A percentile compares a stretch with the other conserved stretches of the same genome.
Evolutionary conservation across 768 basidiomycete genomes (phyloP).

Genomic region (Kwoniella heveanensis): DNA sequence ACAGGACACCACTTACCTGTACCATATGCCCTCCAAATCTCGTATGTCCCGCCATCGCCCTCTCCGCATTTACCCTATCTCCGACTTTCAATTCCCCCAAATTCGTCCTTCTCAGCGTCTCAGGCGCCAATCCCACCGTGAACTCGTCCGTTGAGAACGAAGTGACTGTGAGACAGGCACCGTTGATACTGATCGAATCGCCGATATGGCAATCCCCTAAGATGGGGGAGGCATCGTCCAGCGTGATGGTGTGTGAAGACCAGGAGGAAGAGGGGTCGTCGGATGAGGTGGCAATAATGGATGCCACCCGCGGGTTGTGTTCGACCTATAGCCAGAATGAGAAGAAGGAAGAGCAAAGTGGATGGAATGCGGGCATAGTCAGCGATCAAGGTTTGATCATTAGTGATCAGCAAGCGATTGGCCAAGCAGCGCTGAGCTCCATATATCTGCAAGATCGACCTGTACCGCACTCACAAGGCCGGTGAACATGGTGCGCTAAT

Average conservation of each 20-base stretch:
- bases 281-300: slow-evolving; percentile 57
- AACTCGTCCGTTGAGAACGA: slow-evolving; percentile 80
- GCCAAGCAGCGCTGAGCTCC: too few relatives aligned
- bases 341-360: too few relatives aligned
- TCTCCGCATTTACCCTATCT: slow-evolving; percentile 84
- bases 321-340: slow-evolving; percentile 73
- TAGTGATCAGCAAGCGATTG: too few relatives aligned
- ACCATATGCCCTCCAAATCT: slow-evolving; percentile 98
- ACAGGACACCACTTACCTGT: slow-evolving; percentile 80
- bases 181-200: slow-evolving; percentile 70
- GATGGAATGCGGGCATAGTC: too few relatives aligned
- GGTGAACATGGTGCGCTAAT: slow-evolving; percentile 45
- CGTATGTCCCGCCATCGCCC: slow-evolving; percentile 88
- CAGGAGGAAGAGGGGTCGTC: slow-evolving; percentile 54
- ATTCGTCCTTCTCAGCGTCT: slow-evolving; percentile 88
- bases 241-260: slow-evolving; percentile 68
- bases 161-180: slow-evolving; percentile 87
- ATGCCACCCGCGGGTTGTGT: slow-evolving; percentile 75
- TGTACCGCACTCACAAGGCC: slow-evolving; percentile 40
- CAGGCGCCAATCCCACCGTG: slow-evolving; percentile 92
- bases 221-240: slow-evolving; percentile 71
- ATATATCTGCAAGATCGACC: too few relatives aligned
- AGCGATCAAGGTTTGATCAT: neutral
- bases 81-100: slow-evolving; percentile 77
- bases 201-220: slow-evolving; percentile 87